Evolutionary conservation across 1,284 basidiomycete species (phyloP).

Genomic region (Laetiporus sulphureus): DNA sequence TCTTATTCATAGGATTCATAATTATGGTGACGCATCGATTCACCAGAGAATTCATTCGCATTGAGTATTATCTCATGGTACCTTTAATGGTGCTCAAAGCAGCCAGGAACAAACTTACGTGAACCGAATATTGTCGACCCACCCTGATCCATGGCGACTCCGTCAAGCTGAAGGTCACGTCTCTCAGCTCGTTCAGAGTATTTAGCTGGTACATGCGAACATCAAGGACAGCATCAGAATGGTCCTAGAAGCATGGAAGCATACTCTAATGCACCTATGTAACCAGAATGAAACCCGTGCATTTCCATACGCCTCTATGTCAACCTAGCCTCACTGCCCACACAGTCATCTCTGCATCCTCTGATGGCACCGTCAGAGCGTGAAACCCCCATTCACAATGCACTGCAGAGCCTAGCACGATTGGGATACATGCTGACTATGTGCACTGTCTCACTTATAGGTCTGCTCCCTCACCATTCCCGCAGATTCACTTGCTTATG

Average conservation of each 20-base stretch:
- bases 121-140: slow-evolving; percentile 53
- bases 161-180: slow-evolving; percentile 57
- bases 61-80: too few species aligned
- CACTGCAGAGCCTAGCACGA: slow-evolving; percentile 50
- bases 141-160: slow-evolving; percentile 68
- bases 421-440: slow-evolving; percentile 92
- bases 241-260: not conserved
- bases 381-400: slow-evolving; percentile 81
- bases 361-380: slow-evolving; percentile 90
- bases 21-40: too few species aligned
- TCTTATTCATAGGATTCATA: too few species aligned
- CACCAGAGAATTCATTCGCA: too few species aligned
- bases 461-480: slow-evolving; percentile 31
- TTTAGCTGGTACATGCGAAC: slow-evolving; percentile 25
- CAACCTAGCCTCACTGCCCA: not conserved
- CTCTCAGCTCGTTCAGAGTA: slow-evolving; percentile 42
- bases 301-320: slow-evolving; percentile 14
- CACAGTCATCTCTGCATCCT: slow-evolving; percentile 87
- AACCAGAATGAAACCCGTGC: slow-evolving; percentile 87
- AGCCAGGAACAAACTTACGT: slow-evolving; percentile 37
- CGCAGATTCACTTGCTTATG: slow-evolving; percentile 11
- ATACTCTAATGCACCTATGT: slow-evolving; percentile 72
- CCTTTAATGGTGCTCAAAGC: too few species aligned
- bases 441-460: slow-evolving; percentile 82
- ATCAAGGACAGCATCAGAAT: not conserved